Conservation (phyloP, 176 grass and related monocot genomes). For the Avena insularis region DNA sequence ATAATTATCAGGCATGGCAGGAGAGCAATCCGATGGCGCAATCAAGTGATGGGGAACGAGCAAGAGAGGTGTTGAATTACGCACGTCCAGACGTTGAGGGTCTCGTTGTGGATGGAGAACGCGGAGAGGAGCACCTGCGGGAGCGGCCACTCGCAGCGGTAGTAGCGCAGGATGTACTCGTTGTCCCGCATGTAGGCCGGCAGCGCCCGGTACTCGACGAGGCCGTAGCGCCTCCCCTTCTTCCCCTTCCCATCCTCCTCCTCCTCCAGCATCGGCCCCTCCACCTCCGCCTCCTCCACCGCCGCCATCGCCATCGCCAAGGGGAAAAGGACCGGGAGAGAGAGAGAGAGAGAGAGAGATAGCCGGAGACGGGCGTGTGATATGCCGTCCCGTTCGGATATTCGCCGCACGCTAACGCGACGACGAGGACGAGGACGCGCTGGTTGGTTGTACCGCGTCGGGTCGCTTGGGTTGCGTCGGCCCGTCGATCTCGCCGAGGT, state of each 20-base stretch:
- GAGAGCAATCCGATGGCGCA: conserved; percentile 2
- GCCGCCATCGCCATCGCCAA: conserved; percentile 29
- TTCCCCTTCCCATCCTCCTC: conserved; percentile 22
- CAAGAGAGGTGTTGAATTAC: background rate
- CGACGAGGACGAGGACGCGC: background rate
- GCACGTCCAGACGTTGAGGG: conserved; percentile 93
- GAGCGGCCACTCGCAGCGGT: conserved; percentile 89
- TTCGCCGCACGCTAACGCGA: conserved; percentile 31
- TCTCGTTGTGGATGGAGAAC: conserved; percentile 98
- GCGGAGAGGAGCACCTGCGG: conserved; percentile 80
- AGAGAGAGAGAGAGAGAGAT: background rate
- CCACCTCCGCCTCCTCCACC: conserved; percentile 4
- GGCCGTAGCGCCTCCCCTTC: conserved; percentile 46
- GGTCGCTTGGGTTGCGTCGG: conserved; percentile 10
- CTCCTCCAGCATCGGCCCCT: conserved; percentile 22
- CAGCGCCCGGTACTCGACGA: conserved; percentile 82
- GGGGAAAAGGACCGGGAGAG: background rate
- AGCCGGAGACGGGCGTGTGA: background rate
- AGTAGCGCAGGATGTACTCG: conserved; percentile 85
- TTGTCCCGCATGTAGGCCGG: conserved; percentile 86
- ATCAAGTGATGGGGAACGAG: background rate
- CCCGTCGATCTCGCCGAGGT: conserved; percentile 47
- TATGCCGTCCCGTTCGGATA: conserved; percentile 37
- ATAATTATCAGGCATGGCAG: background rate
- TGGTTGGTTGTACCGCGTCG: conserved; percentile 4